Conservation (phyloP, 108 stramenopile species). For the Cylindrotheca fusiformis region DNA sequence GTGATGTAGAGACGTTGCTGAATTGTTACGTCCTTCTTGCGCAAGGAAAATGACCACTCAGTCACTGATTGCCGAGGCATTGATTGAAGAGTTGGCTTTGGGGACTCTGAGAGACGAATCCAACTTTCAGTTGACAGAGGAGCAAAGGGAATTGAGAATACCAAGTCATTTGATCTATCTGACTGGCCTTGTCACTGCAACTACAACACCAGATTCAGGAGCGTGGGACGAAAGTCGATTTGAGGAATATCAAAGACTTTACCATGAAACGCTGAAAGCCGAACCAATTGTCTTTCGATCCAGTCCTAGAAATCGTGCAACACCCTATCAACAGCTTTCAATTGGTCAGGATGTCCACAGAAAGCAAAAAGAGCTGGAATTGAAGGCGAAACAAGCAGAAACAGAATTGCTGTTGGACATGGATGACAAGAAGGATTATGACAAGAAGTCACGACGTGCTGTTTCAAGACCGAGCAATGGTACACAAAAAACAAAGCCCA, state of each 20-base stretch:
- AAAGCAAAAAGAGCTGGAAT: not conserved
- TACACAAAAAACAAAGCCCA: not conserved
- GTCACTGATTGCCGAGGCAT: not conserved
- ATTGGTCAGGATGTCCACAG: constrained; percentile 1
- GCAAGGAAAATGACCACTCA: no score
- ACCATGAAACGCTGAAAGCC: not conserved
- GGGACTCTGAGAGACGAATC: not conserved
- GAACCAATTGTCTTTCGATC: not conserved
- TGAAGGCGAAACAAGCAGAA: not conserved
- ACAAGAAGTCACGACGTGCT: not conserved
- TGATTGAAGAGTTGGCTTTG: constrained; percentile 2
- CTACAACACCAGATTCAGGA: not conserved
- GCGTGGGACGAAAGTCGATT: not conserved
- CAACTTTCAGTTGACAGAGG: not conserved
- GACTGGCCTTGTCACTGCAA: not conserved
- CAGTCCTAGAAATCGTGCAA: not conserved
- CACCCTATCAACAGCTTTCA: not conserved
- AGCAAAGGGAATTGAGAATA: constrained; percentile 4
- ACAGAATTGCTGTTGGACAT: not conserved
- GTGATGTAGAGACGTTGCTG: no score
- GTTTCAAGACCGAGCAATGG: not conserved
- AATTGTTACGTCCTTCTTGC: no score
- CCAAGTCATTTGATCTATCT: constrained; percentile 3
- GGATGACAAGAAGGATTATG: not conserved
- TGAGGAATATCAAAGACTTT: not conserved